Evolutionary conservation across 495 filamentous ascomycete genomes (phyloP).

Genomic region (Bryoglossum gracile): DNA sequence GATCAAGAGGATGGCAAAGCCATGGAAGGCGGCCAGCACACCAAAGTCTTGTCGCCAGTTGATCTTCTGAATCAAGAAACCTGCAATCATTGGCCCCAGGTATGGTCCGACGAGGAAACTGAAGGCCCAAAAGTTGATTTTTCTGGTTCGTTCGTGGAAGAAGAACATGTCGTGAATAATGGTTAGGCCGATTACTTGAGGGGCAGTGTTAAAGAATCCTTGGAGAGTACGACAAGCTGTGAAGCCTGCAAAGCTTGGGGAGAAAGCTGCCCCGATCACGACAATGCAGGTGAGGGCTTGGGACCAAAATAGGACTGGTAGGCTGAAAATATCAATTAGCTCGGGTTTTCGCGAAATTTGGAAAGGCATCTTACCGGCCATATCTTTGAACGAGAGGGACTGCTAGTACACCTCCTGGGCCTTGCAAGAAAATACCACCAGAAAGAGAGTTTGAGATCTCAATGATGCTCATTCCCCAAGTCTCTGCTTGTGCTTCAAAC

Average conservation of each 20-base stretch:
- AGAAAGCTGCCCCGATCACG: constrained; percentile 40
- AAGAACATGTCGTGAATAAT: constrained; percentile 53
- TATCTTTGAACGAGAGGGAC: constrained; percentile 43
- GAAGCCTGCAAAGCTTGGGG: constrained; percentile 38
- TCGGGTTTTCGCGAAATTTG: neutral
- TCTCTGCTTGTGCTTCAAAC: constrained; percentile 39
- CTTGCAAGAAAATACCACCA: constrained; percentile 45
- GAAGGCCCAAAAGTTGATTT: constrained; percentile 57
- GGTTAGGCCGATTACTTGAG: constrained; percentile 43
- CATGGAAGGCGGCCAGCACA: constrained; percentile 40
- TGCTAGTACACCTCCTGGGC: constrained; percentile 44
- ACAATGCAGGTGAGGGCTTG: constrained; percentile 41
- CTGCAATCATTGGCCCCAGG: constrained; percentile 43
- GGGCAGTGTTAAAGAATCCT: constrained; percentile 29
- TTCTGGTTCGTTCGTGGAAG: constrained; percentile 51
- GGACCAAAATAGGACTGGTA: constrained; percentile 45
- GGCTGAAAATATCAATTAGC: constrained; percentile 6
- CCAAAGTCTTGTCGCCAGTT: constrained; percentile 40
- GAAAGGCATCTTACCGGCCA: constrained; percentile 31
- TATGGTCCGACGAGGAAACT: constrained; percentile 50
- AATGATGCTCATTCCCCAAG: constrained; percentile 38
- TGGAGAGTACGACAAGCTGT: constrained; percentile 44
- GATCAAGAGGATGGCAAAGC: constrained; percentile 34
- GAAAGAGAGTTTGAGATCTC: constrained; percentile 40
- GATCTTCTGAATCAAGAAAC: constrained; percentile 26